Evolutionary conservation across 192 early-diverging fungal genomes (phyloP).

Genomic region (Coemansia aciculifera): DNA sequence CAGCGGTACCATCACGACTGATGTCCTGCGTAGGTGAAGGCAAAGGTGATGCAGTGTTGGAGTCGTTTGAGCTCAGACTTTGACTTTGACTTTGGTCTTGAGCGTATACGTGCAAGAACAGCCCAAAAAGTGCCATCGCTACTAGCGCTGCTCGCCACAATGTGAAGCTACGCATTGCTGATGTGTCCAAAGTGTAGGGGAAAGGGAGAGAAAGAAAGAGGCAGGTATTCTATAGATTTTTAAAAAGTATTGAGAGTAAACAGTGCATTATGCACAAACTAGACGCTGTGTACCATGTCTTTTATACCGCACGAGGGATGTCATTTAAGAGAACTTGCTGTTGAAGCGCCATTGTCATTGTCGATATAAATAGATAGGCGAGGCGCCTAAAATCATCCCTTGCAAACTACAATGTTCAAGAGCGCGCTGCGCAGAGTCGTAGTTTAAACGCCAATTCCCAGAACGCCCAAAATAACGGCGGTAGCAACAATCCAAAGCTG

Average conservation of each 20-base stretch:
- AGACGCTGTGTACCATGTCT: background rate
- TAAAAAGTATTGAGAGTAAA: background rate
- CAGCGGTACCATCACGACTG: background rate
- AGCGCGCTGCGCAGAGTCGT: background rate
- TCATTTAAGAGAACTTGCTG: background rate
- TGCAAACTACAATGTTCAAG: background rate
- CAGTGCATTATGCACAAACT: background rate
- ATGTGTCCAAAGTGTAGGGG: background rate
- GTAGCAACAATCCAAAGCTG: constrained; percentile 20
- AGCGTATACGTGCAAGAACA: background rate
- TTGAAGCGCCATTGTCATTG: background rate
- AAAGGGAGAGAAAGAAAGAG: background rate
- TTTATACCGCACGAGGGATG: background rate
- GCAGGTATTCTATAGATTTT: background rate
- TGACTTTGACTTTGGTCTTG: constrained; percentile 2
- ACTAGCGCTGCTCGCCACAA: background rate
- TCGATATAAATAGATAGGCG: background rate
- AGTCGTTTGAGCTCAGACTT: background rate
- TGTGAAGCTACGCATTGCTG: background rate
- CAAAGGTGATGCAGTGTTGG: background rate
- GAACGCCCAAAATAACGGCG: constrained; percentile 13
- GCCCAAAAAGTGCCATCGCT: background rate
- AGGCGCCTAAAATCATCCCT: background rate
- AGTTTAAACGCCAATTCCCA: background rate
- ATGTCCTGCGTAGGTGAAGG: background rate